phyloP scores from a whole-genome alignment of 495 filamentous ascomycete species.

The Mytilinidion resinicola region DNA sequence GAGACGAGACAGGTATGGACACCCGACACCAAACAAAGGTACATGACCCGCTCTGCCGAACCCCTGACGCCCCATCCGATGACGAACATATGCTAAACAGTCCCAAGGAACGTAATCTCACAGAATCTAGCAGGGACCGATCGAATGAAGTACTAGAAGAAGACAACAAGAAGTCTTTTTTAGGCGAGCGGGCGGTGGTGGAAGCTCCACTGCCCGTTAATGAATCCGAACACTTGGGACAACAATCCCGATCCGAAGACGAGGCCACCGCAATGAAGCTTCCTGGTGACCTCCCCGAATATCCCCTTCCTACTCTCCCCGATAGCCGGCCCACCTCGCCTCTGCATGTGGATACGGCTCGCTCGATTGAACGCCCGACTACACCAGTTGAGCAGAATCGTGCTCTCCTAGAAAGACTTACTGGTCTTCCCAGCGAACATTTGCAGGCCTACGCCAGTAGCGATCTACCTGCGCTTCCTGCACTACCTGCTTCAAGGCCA shows the following conservation, averaged over 20 bases:
- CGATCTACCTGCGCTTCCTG: constrained; percentile 20
- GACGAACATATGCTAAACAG: not conserved
- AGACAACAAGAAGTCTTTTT: constrained; percentile 38
- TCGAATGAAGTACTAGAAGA: constrained; percentile 12
- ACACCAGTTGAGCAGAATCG: constrained; percentile 23
- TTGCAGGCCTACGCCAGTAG: constrained; percentile 14
- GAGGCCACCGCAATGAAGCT: constrained; percentile 8
- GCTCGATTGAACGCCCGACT: not conserved
- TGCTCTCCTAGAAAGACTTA: constrained; percentile 18
- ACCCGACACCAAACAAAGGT: constrained; percentile 16
- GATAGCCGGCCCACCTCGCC: not conserved
- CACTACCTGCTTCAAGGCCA: constrained; percentile 11
- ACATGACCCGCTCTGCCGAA: constrained; percentile 6
- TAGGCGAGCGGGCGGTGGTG: constrained; percentile 41
- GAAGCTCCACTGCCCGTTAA: constrained; percentile 32
- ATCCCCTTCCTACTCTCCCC: constrained; percentile 17
- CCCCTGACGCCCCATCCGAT: not conserved
- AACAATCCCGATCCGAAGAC: constrained; percentile 4
- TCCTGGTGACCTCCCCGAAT: constrained; percentile 24
- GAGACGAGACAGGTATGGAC: constrained; percentile 21
- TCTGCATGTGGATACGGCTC: not conserved
- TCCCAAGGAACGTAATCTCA: constrained; percentile 3
- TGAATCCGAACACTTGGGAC: constrained; percentile 14
- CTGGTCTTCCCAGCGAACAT: constrained; percentile 12
- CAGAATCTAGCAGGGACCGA: constrained; percentile 7